These are phyloP conservation scores for Suhomyces sp. DNA, from an alignment of 805 yeast genomes.

Conservation along the genomic window DNA sequence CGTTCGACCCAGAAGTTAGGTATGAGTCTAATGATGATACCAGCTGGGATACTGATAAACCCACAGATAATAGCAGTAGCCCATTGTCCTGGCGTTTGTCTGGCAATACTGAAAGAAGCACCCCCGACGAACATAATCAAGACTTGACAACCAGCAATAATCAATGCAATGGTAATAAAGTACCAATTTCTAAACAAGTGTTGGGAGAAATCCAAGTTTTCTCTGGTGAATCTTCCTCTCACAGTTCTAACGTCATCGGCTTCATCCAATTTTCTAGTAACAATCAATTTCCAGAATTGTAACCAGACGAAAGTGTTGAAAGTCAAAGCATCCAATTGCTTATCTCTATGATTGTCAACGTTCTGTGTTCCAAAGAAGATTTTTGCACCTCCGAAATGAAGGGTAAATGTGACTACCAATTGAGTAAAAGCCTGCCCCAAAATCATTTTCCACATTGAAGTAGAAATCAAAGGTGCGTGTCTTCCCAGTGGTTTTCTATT, in stretches of 20 bases:
- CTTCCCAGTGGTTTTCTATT: conserved; percentile 85
- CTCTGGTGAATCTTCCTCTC: conserved; percentile 55
- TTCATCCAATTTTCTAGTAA: conserved; percentile 87
- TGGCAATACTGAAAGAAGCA: conserved; percentile 80
- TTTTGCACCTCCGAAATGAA: conserved; percentile 74
- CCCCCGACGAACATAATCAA: conserved; percentile 97
- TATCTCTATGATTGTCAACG: conserved; percentile 44
- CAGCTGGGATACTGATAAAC: conserved; percentile 75
- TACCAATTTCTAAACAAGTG: conserved; percentile 82
- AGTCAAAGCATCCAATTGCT: conserved; percentile 76
- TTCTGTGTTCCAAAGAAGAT: conserved; percentile 50
- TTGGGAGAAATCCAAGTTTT: conserved; percentile 78
- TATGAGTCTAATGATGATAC: conserved; percentile 68
- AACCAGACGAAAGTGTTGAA: conserved; percentile 98
- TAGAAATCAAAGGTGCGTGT: conserved; percentile 71
- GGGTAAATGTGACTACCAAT: conserved; percentile 70
- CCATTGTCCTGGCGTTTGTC: conserved; percentile 88
- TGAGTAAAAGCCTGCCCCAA: conserved; percentile 82
- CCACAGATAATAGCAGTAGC: conserved; percentile 84
- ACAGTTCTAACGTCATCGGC: conserved; percentile 65
- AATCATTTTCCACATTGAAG: conserved; percentile 98
- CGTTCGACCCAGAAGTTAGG: conserved; percentile 77
- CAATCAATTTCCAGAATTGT: conserved; percentile 91
- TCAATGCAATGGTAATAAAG: conserved; percentile 65
- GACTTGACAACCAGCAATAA: conserved; percentile 83